These are phyloP conservation scores for Isoetes taiwanensis DNA, from an alignment of 75 land plant genomes.

Conservation along the genomic window DNA sequence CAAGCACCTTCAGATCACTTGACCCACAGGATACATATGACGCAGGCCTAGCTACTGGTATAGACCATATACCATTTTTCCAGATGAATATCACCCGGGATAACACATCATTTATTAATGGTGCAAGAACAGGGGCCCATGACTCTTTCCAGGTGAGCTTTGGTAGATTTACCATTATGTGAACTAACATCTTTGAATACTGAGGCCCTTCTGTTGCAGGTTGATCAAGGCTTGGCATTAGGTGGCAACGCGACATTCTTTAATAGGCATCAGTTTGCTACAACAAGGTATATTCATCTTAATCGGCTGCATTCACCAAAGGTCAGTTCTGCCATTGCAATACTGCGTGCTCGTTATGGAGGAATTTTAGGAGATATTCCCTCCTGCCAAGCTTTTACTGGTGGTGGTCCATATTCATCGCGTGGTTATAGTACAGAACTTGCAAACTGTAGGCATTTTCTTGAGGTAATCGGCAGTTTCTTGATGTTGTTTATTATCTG, in stretches of 20 bases:
- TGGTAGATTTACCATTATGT: not conserved
- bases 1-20: conserved; percentile 12
- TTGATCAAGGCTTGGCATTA: conserved; percentile 24
- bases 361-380: conserved; percentile 17
- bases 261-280: conserved; percentile 22
- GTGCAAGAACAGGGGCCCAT: conserved; percentile 12
- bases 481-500: not conserved
- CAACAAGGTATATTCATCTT: conserved; percentile 15
- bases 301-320: not conserved
- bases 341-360: conserved; percentile 23
- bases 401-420: conserved; percentile 18
- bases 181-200: not conserved
- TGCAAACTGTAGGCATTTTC: conserved; percentile 14
- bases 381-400: conserved; percentile 16
- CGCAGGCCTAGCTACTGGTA: conserved; percentile 4
- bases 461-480: conserved; percentile 13
- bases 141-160: conserved; percentile 19
- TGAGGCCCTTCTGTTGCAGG: conserved; percentile 8
- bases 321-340: conserved; percentile 9
- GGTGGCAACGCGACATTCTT: conserved; percentile 16
- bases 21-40: not conserved
- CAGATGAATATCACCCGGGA: conserved; percentile 21
- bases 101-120: conserved; percentile 8
- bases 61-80: conserved; percentile 19
- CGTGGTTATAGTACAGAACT: conserved; percentile 23